These are phyloP conservation scores for Bolboschoenus planiculmis DNA, from an alignment of 176 grass and related monocot species.

Conservation along the genomic window DNA sequence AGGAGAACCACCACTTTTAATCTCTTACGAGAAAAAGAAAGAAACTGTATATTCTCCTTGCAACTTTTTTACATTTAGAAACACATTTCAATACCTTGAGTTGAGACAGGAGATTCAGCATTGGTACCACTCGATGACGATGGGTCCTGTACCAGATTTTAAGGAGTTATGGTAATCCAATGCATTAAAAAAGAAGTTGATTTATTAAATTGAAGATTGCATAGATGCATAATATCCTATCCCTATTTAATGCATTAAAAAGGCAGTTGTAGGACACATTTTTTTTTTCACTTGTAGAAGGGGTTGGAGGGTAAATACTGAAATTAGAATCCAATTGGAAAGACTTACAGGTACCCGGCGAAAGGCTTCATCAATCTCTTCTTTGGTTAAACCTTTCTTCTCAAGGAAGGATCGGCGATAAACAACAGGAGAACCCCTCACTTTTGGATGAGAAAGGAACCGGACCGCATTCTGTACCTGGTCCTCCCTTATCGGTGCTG, in stretches of 20 bases:
- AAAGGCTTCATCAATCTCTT: conserved; percentile 91
- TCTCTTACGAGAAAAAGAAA: neutral
- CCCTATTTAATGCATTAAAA: too few relatives aligned
- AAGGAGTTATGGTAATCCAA: conserved; percentile 24
- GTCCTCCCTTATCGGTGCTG: conserved; percentile 54
- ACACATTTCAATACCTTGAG: conserved; percentile 29
- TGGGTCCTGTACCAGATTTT: conserved; percentile 45
- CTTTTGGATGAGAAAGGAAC: conserved; percentile 88
- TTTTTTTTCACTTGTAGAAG: too few relatives aligned
- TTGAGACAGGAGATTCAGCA: conserved; percentile 18
- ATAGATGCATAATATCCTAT: too few relatives aligned
- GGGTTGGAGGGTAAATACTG: too few relatives aligned
- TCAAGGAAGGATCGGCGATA: conserved; percentile 79
- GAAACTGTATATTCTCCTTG: neutral
- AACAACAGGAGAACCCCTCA: conserved; percentile 55
- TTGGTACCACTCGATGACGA: conserved; percentile 35
- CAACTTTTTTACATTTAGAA: neutral
- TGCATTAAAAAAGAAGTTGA: too few relatives aligned
- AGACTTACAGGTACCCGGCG: conserved; percentile 61
- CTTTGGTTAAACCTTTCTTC: conserved; percentile 69
- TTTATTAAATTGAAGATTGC: too few relatives aligned
- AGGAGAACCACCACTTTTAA: conserved; percentile 26
- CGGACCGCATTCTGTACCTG: conserved; percentile 78
- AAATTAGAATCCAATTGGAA: neutral
- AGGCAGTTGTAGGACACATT: too few relatives aligned